A percentile compares a stretch with the other conserved stretches of the same genome.
These are phyloP conservation scores for Phaffomyces opuntiae DNA, from an alignment of 805 yeast species.

Conservation along the genomic window DNA sequence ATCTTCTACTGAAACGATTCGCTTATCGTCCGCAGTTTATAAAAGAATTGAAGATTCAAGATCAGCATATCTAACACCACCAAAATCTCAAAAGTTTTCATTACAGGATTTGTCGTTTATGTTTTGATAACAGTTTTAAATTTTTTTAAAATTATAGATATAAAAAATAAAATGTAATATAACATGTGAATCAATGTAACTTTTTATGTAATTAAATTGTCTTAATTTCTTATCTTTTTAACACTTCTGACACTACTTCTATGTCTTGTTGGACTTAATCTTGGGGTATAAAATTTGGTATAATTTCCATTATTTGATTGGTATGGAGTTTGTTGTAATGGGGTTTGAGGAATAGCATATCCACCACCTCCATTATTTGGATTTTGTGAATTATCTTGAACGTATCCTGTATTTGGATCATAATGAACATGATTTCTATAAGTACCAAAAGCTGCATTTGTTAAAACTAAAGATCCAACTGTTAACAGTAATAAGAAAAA, in stretches of 20 bases:
- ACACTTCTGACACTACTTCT: constrained; percentile 1
- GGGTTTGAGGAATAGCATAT: constrained; percentile 11
- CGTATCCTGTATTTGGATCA: constrained; percentile 1
- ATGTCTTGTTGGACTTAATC: constrained; percentile 6
- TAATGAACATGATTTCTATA: constrained; percentile 26
- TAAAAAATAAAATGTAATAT: neutral
- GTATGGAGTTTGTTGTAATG: constrained; percentile 14
- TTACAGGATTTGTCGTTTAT: too few relatives aligned
- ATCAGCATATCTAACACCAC: too few relatives aligned
- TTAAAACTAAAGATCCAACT: constrained; percentile 45
- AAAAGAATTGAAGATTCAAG: too few relatives aligned
- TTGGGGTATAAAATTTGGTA: constrained; percentile 5
- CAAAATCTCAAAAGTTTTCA: too few relatives aligned
- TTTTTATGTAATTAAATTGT: neutral
- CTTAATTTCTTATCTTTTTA: constrained; percentile 1
- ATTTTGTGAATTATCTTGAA: constrained; percentile 7
- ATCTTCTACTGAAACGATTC: too few relatives aligned
- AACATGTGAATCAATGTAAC: neutral
- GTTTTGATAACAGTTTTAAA: too few relatives aligned
- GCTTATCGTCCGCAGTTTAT: too few relatives aligned
- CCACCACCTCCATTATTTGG: neutral
- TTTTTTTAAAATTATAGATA: too few relatives aligned
- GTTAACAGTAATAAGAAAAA: constrained; percentile 37
- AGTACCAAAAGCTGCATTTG: constrained; percentile 44
- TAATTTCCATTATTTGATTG: constrained; percentile 1